phyloP scores from a whole-genome alignment of 108 stramenopile genomes.

The Nitzschia palea region DNA sequence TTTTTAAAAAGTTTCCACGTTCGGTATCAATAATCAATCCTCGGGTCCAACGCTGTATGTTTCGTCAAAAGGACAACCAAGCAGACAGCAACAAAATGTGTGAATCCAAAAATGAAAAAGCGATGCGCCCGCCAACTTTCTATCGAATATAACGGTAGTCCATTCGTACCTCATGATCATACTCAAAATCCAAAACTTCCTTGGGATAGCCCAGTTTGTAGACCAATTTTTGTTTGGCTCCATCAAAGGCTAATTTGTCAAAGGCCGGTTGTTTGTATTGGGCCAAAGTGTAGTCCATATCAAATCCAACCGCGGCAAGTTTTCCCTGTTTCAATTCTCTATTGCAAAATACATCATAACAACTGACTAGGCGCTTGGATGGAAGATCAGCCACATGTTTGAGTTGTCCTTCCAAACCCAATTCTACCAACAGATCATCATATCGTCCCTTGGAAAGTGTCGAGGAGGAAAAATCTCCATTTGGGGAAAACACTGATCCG shows the following conservation, averaged over 20 bases:
- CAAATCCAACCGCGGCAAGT: conserved; percentile 90
- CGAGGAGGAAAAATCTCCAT: no score
- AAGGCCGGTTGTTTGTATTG: conserved; percentile 92
- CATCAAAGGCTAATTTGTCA: conserved; percentile 92
- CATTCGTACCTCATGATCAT: conserved; percentile 65
- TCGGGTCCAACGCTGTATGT: conserved; percentile 72
- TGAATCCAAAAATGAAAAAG: no score
- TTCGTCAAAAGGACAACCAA: no score
- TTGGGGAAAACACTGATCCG: not conserved
- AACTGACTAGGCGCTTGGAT: conserved; percentile 43
- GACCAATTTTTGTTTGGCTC: conserved; percentile 92
- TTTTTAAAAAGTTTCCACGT: conserved; percentile 93
- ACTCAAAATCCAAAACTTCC: conserved; percentile 82
- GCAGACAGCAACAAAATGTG: not conserved
- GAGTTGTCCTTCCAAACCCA: conserved; percentile 42
- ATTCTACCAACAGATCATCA: conserved; percentile 20
- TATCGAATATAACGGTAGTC: no score
- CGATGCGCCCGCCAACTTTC: no score
- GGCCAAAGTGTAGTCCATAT: conserved; percentile 96
- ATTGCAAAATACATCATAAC: conserved; percentile 89
- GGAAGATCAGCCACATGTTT: conserved; percentile 40
- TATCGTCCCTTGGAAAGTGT: conserved; percentile 9
- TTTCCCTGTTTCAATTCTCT: conserved; percentile 84
- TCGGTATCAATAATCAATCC: conserved; percentile 95
- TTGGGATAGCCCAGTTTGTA: conserved; percentile 74